These are phyloP conservation scores for Aspergillus aculeatinus DNA, from an alignment of 2,329 filamentous ascomycete species.

Conservation along the genomic window DNA sequence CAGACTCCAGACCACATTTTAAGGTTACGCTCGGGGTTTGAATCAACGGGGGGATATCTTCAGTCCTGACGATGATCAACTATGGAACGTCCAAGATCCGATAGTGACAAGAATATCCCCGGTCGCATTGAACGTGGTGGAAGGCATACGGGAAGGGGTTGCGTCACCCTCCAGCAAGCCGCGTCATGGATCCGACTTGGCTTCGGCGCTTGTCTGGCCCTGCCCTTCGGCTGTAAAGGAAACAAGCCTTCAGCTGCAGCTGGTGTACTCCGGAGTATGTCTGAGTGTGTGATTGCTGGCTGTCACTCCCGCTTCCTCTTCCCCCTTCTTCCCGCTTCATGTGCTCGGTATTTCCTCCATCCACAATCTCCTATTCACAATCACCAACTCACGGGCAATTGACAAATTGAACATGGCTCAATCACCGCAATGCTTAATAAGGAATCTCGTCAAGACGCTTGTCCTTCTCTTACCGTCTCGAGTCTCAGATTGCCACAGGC, in stretches of 20 bases:
- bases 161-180: conserved; percentile 6
- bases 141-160: conserved; percentile 1
- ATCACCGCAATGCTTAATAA: too few relatives aligned
- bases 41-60: background rate
- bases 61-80: too few relatives aligned
- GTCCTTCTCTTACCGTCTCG: too few relatives aligned
- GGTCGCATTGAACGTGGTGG: background rate
- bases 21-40: background rate
- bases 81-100: too few relatives aligned
- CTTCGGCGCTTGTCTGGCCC: background rate
- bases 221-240: background rate
- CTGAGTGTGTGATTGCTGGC: background rate
- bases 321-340: background rate
- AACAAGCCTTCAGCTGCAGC: background rate
- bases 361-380: too few relatives aligned
- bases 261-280: background rate
- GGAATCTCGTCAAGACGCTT: too few relatives aligned
- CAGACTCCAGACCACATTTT: background rate
- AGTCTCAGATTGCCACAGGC: too few relatives aligned
- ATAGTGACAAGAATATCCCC: background rate
- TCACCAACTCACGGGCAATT: background rate
- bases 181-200: conserved; percentile 7
- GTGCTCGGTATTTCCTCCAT: background rate
- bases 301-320: background rate
- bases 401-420: background rate